Evolutionary conservation across 371 early-diverging fungal genomes (phyloP), one percentile per base, ranked within the genome.

Genomic region (Thermomucor indicae-seudaticae): DNA sequence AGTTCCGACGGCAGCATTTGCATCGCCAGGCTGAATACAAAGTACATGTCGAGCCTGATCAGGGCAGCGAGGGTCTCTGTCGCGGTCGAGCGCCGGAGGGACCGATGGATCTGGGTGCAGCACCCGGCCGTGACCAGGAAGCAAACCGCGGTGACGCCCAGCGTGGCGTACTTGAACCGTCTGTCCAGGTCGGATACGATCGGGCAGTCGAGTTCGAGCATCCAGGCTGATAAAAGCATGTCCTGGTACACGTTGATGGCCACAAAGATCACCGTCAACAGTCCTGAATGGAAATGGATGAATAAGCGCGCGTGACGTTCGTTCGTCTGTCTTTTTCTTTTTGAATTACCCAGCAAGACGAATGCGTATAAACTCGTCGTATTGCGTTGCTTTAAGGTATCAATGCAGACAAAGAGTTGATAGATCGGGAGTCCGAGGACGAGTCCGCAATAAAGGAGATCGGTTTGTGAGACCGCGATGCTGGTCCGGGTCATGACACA

Each of bases 1-100:
- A 57, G 11, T 4, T 5, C 37, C 2, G 55, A 41, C 3, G 65
- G 61, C 0, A 51, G 32, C 6, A 60, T 23, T 34, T 65, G 65
- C 14, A 45, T 44, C 0, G 48, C 43, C 31, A 53, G 60, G 1
- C 51, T 30, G 43, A 51, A 50, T 0, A 57, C 14, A 38, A 60
- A 65, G 39, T 57, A 65, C n/a, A 60, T 40, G 24, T 57, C 57
- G 17, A 65, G 28, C 11, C 57, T 60, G 10, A 60, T 19, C 2
- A 60, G 22, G 1, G 57, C 48, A 1, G 47, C 27, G 24, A 65
- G 43, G n/a, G 47, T 37, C 0, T 51, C 37, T 5, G 19, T 16
- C 4, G 37, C 3, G 3, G 19, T 19, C 10, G 37, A 16, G 14
- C 37, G 14, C 16, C 19, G 16, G 19, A 37, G 19, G 37, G 16